Evolutionary conservation across 75 land plant genomes (phyloP), one percentile per base, ranked within the genome.

Genomic region (Azolla pinnata): DNA sequence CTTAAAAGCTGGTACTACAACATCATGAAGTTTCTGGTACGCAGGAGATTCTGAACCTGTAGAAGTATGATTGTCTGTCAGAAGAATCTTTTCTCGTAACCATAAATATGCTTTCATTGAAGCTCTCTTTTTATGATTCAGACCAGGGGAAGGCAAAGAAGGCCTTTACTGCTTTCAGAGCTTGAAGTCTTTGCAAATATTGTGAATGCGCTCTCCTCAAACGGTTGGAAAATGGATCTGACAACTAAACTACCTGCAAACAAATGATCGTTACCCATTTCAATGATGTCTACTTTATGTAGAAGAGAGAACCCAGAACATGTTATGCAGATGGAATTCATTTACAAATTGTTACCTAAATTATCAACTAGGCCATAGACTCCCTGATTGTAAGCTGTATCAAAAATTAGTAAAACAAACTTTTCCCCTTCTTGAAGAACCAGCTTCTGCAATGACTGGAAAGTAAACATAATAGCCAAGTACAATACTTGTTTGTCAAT

Each of bases 381-480:
- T 38, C 96, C 99, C 68, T 89, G 96, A 57, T 89, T 95, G 62
- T 86, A 86, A 4, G 98, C 67, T 40, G 96, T 93, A 73, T 86
- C 96, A 31, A 81, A 75, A 67, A 75, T 67, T 4, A 89, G 79
- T 72, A 95, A 86, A 20, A 95, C 78, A 67, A 89, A 56, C 64
- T 95, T 95, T 67, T 95, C 99, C 10, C 96, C 99, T 77, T 93
- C 98, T 70, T 95, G 99, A 61, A 95, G 87, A 29, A 89, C 52
- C 69, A 95, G 66, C 66, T 89, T 95, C 31, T 83, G 67, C 12
- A 85, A 56, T 26, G 99, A 85, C 71, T 95, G 99, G 29, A 72
- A 57, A 16, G 87, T 86, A 44, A 85, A 86, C 49, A 83, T 52
- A 16, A 64, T 27, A 68, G 85, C 83, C 81, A 80, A 64, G 51